These are phyloP conservation scores for Phyllachora maydis DNA, from an alignment of 2,329 filamentous ascomycete genomes.

Conservation along the genomic window DNA sequence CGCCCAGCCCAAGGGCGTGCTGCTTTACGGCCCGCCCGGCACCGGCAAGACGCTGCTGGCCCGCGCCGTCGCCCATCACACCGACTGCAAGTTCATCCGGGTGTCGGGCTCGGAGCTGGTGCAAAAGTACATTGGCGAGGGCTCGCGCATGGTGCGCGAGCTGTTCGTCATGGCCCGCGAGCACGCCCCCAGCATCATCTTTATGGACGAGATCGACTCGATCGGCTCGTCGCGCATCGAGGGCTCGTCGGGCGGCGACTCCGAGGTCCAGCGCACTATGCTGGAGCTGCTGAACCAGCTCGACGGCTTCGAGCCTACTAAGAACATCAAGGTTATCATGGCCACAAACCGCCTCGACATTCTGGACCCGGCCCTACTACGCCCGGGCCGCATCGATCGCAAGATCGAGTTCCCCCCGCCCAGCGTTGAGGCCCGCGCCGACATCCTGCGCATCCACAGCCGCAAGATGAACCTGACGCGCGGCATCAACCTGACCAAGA, in stretches of 20 bases:
- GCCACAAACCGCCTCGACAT: constrained; percentile 97
- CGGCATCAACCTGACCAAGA: constrained; percentile 94
- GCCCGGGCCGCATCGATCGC: constrained; percentile 92
- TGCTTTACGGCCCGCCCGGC: constrained; percentile 89
- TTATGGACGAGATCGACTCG: constrained; percentile 99
- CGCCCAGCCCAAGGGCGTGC: constrained; percentile 90
- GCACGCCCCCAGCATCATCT: constrained; percentile 96
- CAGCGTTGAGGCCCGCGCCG: constrained; percentile 85
- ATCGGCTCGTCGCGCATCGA: constrained; percentile 96
- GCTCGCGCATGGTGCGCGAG: constrained; percentile 94
- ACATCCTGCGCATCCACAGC: constrained; percentile 94
- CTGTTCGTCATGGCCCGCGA: constrained; percentile 98
- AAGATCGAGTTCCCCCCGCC: constrained; percentile 99
- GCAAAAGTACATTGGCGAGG: constrained; percentile 98
- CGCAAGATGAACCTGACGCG: constrained; percentile 97
- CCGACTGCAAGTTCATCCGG: constrained; percentile 97
- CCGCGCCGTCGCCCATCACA: constrained; percentile 91
- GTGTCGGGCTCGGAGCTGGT: constrained; percentile 92
- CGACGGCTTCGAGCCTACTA: constrained; percentile 95
- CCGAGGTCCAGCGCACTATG: constrained; percentile 97
- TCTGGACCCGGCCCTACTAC: constrained; percentile 79
- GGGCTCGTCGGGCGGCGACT: constrained; percentile 85
- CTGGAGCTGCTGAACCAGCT: constrained; percentile 94
- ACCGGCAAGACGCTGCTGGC: constrained; percentile 94
- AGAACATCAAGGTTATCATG: constrained; percentile 99